Evolutionary conservation across 2,329 filamentous ascomycete species (phyloP), one percentile per base, ranked within the genome.

Genomic region (Penicillium griseofulvum): DNA sequence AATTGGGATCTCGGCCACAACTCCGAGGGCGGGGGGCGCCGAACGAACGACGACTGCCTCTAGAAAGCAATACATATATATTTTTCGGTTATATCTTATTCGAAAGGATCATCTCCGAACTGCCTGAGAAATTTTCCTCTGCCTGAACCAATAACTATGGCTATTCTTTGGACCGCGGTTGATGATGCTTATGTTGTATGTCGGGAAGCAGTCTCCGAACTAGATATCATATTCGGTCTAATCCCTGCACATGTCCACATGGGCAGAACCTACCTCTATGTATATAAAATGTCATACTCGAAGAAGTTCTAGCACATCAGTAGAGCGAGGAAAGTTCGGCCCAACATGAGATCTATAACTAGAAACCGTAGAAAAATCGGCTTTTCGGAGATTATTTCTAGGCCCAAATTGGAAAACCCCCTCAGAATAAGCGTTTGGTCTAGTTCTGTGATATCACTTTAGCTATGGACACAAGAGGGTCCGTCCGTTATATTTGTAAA

Each of bases 21-120:
- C 48, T 58, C 60, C 60, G 60, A 56, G 45, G 54, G 60, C 49
- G 58, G 60, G 58, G 60, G 58, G 60, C 49, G 4, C 31, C 14
- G 19, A 54, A 49, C 19, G 10, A 44, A 43, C 16, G 11, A 37
- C 29, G 16, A 49, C 17, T 49, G 16, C 17, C 10, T 31, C 16
- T 28, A 16, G 22, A 36, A 31, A 22, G 2, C 28, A 36, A 29
- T 24, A 14, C 14, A 22, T 14, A 41, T 33, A 12, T n/a, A 46
- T 33, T 34, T 38, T n/a, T 42, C 38, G 52, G 45, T 22, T 49
- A 43, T 50, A 7, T 7, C 5, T 24, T 22, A 16, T 9, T 7
- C 17, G 14, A 22, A 49, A 34, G 19, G 19, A 24, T 5, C 8
- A 45, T 45, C 19, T 45, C 19, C 43, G 29, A 45, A 11, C 16